Evolutionary conservation across 345 rosid species (phyloP), one percentile per base, ranked within the genome.

Genomic region (Syzygium aromaticum): DNA sequence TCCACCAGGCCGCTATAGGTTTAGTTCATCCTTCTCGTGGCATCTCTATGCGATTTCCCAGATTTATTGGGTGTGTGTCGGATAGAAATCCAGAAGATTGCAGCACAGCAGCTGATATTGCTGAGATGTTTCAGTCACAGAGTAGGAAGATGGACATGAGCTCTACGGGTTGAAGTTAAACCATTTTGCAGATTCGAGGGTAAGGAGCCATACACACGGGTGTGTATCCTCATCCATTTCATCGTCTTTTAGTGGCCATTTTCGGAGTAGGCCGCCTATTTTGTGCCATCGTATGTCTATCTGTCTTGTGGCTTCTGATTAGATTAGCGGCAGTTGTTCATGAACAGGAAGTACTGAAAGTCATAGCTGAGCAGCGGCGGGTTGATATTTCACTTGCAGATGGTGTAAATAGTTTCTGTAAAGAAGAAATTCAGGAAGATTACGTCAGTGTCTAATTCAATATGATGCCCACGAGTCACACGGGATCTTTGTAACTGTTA

Each of bases 41-140:
- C 89, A 96, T 97, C 89, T 97, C 99, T 19, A 90, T 96, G 67
- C 90, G 98, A 87, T 96, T 97, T 87, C 98, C 98, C 5, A 94
- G 98, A 86, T 97, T 94, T 84, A 89, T 94, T 30, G 77, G 92
- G 78, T 21, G 83, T 19, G 93, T 90, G 30, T 15, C 85, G 1
- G 96, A 95, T 63, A 91, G 94, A 88, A 93, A 88, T 83, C 93
- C 96, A 0, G 98, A 97, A 88, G 98, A 97, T 52, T 97, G 99
- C 80, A 96, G 95, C 91, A 92, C 95, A 9, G 92, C 97, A 21
- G 90, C 88, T 53, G 98, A 95, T 86, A 85, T 95, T 15, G 97
- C 96, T 15, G 96, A 94, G 84, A 92, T 95, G 96, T 97, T 96
- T 87, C 92, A 88, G 87, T 89, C 95, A 52, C 99, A 96, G 89